These are phyloP conservation scores for Naganishia sp. DNA, from an alignment of 1,284 basidiomycete species.

Conservation along the genomic window DNA sequence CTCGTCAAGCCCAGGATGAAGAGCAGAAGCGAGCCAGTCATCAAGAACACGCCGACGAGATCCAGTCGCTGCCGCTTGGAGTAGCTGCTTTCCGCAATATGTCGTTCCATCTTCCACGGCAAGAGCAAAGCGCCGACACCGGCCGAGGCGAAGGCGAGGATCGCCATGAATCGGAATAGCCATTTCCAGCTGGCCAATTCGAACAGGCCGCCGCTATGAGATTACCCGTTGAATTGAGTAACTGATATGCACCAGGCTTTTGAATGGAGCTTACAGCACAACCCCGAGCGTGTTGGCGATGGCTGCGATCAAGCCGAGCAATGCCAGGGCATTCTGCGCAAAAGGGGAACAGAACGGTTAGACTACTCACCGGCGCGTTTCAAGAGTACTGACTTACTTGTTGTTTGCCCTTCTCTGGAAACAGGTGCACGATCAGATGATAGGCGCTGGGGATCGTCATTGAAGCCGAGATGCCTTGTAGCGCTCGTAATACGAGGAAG, in stretches of 20 bases:
- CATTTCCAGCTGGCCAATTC: constrained; percentile 36
- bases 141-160: constrained; percentile 35
- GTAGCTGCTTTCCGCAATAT: constrained; percentile 10
- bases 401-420: constrained; percentile 44
- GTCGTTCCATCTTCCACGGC: constrained; percentile 22
- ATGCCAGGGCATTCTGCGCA: constrained; percentile 21
- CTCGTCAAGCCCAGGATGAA: constrained; percentile 38
- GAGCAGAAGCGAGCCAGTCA: constrained; percentile 34
- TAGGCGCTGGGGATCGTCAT: constrained; percentile 46
- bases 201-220: constrained; percentile 29
- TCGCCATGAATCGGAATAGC: constrained; percentile 50
- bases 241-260: background rate
- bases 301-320: constrained; percentile 27
- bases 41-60: constrained; percentile 36
- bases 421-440: constrained; percentile 46
- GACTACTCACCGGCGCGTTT: constrained; percentile 41
- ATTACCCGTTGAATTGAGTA: too few relatives aligned
- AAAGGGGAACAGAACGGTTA: constrained; percentile 26
- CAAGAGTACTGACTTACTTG: constrained; percentile 40
- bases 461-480: constrained; percentile 46
- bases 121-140: constrained; percentile 27
- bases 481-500: constrained; percentile 49
- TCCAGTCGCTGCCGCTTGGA: constrained; percentile 35
- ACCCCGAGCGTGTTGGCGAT: constrained; percentile 32
- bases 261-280: constrained; percentile 25